Base-by-base conservation (phyloP, 345 rosid species). In the Camelina neglecta region DNA sequence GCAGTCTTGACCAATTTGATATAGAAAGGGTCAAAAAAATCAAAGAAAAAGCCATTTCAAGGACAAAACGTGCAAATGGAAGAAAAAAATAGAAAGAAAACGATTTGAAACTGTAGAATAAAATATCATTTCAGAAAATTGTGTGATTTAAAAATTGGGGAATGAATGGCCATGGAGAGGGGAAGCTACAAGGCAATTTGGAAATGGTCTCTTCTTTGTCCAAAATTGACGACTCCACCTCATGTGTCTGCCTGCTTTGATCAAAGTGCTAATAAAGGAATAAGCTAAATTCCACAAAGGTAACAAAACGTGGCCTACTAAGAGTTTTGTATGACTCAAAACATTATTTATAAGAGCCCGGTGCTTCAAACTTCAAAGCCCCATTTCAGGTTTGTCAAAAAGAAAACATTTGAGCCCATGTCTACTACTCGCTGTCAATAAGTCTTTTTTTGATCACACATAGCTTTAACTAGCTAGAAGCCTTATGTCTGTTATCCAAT, bases 1-100 rank as follows among this genome's bases (percentile, higher is more conserved):
- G 44, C 16, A 15, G 15, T 50, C 39, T 61, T 72, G 75, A 72
- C 75, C 60, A 50, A 36, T 26, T 38, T 60, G 58, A 18, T 16
- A 31, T 11, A 48, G 11, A 47, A 65, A 11, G 7, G 36, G 16
- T 29, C 1, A 10, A 10, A 24, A 26, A 11, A 41, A 49, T 15
- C 54, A 57, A 15, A 13, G 5, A 29, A 56, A 58, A 16, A 35
- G 15, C 21, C 44, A 59, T 9, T 6, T 24, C 7, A 23, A 5
- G 7, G 8, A 16, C 44, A 31, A 55, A 29, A 26, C 38, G 41
- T 59, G 44, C 38, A 59, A 8, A 35, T 35, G 3, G 20, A 35
- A 59, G 38, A 56, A 4, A 8, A 7, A 16, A 3, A 56, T 1
- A 4, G 7, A 35, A 39, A 39, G 18, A 31, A 55, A 57, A 16